These are phyloP conservation scores for Metschnikowia aberdeeniae DNA, from an alignment of 805 yeast species.

Conservation along the genomic window DNA sequence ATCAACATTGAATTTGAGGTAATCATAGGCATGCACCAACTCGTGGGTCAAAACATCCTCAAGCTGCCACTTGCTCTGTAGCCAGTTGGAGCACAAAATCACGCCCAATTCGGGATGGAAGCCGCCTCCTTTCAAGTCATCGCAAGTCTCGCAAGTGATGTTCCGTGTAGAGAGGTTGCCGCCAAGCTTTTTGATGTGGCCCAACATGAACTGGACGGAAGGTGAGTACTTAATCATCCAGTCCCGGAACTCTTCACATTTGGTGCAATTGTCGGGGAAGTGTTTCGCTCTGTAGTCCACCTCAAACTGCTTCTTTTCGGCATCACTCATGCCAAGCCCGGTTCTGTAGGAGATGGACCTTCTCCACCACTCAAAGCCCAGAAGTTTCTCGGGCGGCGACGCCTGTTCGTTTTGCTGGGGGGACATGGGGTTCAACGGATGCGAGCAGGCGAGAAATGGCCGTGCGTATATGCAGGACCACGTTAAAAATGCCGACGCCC, in stretches of 20 bases:
- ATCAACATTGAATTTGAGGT: constrained; percentile 81
- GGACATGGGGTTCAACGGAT: neutral
- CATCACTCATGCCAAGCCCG: constrained; percentile 56
- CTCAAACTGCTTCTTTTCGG: constrained; percentile 55
- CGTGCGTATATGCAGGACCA: neutral
- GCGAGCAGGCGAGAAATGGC: neutral
- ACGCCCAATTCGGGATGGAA: constrained; percentile 89
- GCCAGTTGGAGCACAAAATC: constrained; percentile 78
- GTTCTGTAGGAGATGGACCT: constrained; percentile 66
- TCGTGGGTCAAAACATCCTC: constrained; percentile 94
- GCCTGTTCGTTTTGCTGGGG: constrained; percentile 10
- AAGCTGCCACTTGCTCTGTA: constrained; percentile 68
- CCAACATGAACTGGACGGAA: constrained; percentile 79
- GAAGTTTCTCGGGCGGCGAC: constrained; percentile 29
- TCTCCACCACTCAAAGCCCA: constrained; percentile 80
- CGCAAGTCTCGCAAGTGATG: constrained; percentile 78
- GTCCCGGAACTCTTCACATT: constrained; percentile 71
- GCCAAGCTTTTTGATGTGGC: constrained; percentile 67
- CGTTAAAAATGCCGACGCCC: too few relatives aligned
- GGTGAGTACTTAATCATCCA: constrained; percentile 84
- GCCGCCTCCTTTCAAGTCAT: constrained; percentile 82
- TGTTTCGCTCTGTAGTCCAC: constrained; percentile 46
- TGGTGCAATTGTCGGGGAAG: constrained; percentile 51
- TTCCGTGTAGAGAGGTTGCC: constrained; percentile 46
- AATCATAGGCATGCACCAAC: constrained; percentile 88